phyloP scores from a whole-genome alignment of 768 basidiomycete species.

The Kwoniella botswanensis region DNA sequence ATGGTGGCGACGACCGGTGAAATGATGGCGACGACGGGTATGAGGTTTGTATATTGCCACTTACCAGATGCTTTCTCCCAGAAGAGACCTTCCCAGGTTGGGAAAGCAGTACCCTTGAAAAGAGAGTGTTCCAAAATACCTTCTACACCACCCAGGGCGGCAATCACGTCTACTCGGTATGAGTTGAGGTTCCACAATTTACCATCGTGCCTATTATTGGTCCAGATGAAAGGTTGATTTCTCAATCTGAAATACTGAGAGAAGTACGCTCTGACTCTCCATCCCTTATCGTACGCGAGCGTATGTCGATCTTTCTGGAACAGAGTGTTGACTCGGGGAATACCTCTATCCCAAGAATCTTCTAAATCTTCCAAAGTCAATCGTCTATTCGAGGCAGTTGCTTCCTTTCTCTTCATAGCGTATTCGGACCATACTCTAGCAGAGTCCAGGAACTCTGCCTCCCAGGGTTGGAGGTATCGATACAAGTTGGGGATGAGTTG shows the following conservation, averaged over 20 bases:
- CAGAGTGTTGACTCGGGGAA: slow-evolving; percentile 87
- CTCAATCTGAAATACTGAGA: slow-evolving; percentile 79
- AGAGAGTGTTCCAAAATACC: slow-evolving; percentile 89
- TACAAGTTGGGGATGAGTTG: slow-evolving; percentile 91
- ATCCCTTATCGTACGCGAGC: slow-evolving; percentile 97
- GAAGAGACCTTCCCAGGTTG: slow-evolving; percentile 97
- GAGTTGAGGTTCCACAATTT: slow-evolving; percentile 98
- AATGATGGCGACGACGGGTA: neutral
- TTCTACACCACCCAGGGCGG: slow-evolving; percentile 65
- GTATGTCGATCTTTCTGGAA: slow-evolving; percentile 99
- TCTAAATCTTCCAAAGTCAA: slow-evolving; percentile 97
- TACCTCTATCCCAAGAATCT: slow-evolving; percentile 98
- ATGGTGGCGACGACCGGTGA: neutral
- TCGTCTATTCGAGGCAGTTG: slow-evolving; percentile 96
- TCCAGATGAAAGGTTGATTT: slow-evolving; percentile 99
- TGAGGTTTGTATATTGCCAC: neutral
- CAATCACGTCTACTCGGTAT: slow-evolving; percentile 97
- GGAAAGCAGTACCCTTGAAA: slow-evolving; percentile 93
- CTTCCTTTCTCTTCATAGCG: slow-evolving; percentile 98
- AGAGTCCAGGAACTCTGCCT: slow-evolving; percentile 95
- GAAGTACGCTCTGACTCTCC: slow-evolving; percentile 97
- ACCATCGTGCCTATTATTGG: slow-evolving; percentile 92
- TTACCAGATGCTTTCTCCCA: slow-evolving; percentile 71
- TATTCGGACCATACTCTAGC: slow-evolving; percentile 99
- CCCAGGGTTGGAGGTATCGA: slow-evolving; percentile 96